A percentile compares a stretch with the other conserved stretches of the same genome.
phyloP scores from a whole-genome alignment of 1,284 basidiomycete species.

The Tremellales sp. region DNA sequence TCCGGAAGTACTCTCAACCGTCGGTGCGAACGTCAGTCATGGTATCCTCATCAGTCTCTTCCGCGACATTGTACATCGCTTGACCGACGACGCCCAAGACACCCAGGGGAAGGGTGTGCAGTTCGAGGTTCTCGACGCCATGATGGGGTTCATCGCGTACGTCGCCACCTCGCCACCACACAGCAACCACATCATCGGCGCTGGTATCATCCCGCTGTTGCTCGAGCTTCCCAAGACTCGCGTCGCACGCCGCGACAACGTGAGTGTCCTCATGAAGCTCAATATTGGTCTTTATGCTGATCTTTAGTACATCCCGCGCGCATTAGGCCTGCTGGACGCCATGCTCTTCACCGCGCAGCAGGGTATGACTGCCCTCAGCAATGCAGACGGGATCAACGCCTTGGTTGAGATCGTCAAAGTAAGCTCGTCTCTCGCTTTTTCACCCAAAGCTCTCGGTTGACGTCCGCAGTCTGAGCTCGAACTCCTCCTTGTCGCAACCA shows the following conservation, averaged over 20 bases:
- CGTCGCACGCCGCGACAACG: constrained; percentile 21
- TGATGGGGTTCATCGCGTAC: constrained; percentile 82
- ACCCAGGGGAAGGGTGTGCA: constrained; percentile 62
- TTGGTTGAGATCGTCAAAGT: constrained; percentile 84
- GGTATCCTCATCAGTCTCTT: constrained; percentile 86
- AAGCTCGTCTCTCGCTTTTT: constrained; percentile 27
- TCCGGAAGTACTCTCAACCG: constrained; percentile 80
- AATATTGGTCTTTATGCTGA: too few relatives aligned
- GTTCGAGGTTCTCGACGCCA: constrained; percentile 76
- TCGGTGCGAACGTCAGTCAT: constrained; percentile 95
- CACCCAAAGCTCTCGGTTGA: not conserved
- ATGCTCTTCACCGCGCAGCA: constrained; percentile 72
- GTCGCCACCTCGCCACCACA: constrained; percentile 78
- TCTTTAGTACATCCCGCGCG: constrained; percentile 48
- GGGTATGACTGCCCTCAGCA: constrained; percentile 82
- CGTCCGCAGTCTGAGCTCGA: constrained; percentile 18
- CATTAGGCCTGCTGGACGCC: constrained; percentile 87
- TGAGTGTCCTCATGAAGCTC: constrained; percentile 8
- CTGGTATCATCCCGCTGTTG: constrained; percentile 86
- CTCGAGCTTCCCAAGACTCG: constrained; percentile 77
- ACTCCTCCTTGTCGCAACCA: constrained; percentile 1
- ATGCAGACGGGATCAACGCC: constrained; percentile 76
- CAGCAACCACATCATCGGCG: constrained; percentile 91
- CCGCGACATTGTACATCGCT: constrained; percentile 56
- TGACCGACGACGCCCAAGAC: constrained; percentile 54